Evolutionary conservation across 2,329 filamentous ascomycete species (phyloP).

Genomic region (Rutstroemia sp.): DNA sequence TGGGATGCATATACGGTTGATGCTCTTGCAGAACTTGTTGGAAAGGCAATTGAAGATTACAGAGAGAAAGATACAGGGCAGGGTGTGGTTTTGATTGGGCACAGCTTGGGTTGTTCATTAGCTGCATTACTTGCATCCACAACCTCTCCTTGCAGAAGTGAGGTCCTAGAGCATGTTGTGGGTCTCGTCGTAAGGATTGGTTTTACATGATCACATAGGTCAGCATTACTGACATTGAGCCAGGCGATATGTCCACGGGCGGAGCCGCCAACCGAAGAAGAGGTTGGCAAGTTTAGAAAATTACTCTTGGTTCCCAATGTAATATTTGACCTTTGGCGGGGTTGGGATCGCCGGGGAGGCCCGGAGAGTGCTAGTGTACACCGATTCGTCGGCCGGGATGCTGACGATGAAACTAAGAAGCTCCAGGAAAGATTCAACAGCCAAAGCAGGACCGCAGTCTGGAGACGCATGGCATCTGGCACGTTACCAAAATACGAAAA

Average conservation of each 20-base stretch:
- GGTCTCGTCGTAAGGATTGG: constrained; percentile 55
- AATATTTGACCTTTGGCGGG: constrained; percentile 69
- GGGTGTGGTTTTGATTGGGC: constrained; percentile 72
- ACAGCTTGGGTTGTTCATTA: constrained; percentile 84
- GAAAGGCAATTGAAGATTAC: constrained; percentile 65
- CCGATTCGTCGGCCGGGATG: constrained; percentile 64
- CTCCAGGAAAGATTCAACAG: constrained; percentile 71
- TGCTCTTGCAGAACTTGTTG: constrained; percentile 67
- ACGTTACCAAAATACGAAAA: constrained; percentile 53
- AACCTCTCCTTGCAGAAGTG: constrained; percentile 41
- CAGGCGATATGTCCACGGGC: constrained; percentile 66
- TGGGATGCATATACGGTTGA: constrained; percentile 77
- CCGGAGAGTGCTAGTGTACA: constrained; percentile 68
- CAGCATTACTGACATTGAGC: not conserved
- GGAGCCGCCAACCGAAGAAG: constrained; percentile 49
- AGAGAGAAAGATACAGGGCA: constrained; percentile 59
- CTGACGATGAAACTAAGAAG: constrained; percentile 57
- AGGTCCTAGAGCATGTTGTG: constrained; percentile 56
- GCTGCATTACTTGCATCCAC: constrained; percentile 59
- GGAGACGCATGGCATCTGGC: constrained; percentile 73
- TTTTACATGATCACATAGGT: not conserved
- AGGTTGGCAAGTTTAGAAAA: constrained; percentile 43
- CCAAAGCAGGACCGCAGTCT: constrained; percentile 65
- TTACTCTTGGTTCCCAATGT: constrained; percentile 62
- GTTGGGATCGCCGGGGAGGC: constrained; percentile 74